These are phyloP conservation scores for Monilinia fructigena DNA, from an alignment of 2,329 filamentous ascomycete species.

Conservation along the genomic window DNA sequence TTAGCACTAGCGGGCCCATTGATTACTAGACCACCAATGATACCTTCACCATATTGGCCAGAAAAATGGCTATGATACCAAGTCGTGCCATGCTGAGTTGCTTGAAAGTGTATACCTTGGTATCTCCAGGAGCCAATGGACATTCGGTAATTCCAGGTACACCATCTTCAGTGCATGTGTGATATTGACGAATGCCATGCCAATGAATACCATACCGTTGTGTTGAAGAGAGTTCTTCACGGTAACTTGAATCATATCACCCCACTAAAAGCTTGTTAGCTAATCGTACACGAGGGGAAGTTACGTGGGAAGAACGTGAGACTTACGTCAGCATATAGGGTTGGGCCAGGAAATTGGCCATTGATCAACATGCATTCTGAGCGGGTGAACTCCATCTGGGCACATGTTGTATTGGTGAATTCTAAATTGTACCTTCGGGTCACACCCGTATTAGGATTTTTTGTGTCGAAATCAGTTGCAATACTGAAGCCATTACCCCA, in stretches of 20 bases:
- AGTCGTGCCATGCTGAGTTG: slow-evolving; percentile 26
- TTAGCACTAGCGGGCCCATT: slow-evolving; percentile 37
- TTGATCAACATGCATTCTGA: slow-evolving; percentile 50
- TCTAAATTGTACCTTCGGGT: slow-evolving; percentile 36
- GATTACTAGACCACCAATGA: slow-evolving; percentile 46
- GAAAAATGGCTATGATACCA: slow-evolving; percentile 57
- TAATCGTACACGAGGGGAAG: neutral
- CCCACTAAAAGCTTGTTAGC: slow-evolving; percentile 31
- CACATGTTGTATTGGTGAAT: slow-evolving; percentile 34
- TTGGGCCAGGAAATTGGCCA: slow-evolving; percentile 38
- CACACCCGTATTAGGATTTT: slow-evolving; percentile 40
- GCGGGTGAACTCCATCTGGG: slow-evolving; percentile 43
- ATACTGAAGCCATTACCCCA: slow-evolving; percentile 39
- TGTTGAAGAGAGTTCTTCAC: slow-evolving; percentile 39
- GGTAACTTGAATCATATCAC: slow-evolving; percentile 32
- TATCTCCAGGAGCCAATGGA: slow-evolving; percentile 49
- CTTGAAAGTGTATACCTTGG: slow-evolving; percentile 40
- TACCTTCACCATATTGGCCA: slow-evolving; percentile 49
- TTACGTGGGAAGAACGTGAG: too few relatives aligned
- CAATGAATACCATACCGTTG: slow-evolving; percentile 45
- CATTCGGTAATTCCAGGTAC: slow-evolving; percentile 40
- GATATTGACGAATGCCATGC: slow-evolving; percentile 48
- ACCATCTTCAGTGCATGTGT: slow-evolving; percentile 45
- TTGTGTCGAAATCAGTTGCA: slow-evolving; percentile 37
- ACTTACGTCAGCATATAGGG: slow-evolving; percentile 32